These are phyloP conservation scores for Aureobasidium sp. DNA, from an alignment of 2,329 filamentous ascomycete genomes.

Conservation along the genomic window DNA sequence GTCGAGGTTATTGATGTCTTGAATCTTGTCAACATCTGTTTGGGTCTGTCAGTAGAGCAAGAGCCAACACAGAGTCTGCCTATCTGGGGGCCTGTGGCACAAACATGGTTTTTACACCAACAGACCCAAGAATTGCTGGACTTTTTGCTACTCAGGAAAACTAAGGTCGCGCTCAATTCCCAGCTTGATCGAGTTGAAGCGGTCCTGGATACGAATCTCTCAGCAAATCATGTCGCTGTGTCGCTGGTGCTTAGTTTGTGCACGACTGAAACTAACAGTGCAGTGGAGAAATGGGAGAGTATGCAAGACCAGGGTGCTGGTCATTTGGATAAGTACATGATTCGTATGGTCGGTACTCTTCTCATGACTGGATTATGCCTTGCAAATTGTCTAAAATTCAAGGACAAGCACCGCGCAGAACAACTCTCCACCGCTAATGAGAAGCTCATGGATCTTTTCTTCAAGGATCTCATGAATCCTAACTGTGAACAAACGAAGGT, in stretches of 20 bases:
- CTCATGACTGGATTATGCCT: conserved; percentile 38
- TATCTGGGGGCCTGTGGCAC: conserved; percentile 36
- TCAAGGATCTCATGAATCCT: conserved; percentile 30
- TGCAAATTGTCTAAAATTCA: conserved; percentile 23
- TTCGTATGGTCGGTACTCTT: conserved; percentile 44
- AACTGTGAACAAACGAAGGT: conserved; percentile 39
- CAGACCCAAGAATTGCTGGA: conserved; percentile 37
- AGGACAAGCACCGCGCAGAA: conserved; percentile 24
- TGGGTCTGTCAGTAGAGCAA: conserved; percentile 42
- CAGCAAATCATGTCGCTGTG: background rate
- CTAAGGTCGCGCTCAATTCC: background rate
- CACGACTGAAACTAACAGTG: conserved; percentile 1
- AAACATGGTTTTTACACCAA: conserved; percentile 37
- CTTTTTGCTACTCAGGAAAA: conserved; percentile 41
- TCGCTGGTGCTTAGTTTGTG: conserved; percentile 6
- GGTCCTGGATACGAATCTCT: background rate
- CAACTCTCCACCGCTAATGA: conserved; percentile 25
- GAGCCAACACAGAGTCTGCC: conserved; percentile 28
- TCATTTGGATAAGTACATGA: conserved; percentile 41
- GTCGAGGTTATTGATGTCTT: conserved; percentile 61
- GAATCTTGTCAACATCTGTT: conserved; percentile 62
- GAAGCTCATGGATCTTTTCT: conserved; percentile 28
- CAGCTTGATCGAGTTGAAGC: background rate
- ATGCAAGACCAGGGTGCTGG: background rate
- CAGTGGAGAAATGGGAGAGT: conserved; percentile 7